Evolutionary conservation across 2,329 filamentous ascomycete genomes (phyloP), one percentile per base, ranked within the genome.

Genomic region (Sporothrix variecibatus): DNA sequence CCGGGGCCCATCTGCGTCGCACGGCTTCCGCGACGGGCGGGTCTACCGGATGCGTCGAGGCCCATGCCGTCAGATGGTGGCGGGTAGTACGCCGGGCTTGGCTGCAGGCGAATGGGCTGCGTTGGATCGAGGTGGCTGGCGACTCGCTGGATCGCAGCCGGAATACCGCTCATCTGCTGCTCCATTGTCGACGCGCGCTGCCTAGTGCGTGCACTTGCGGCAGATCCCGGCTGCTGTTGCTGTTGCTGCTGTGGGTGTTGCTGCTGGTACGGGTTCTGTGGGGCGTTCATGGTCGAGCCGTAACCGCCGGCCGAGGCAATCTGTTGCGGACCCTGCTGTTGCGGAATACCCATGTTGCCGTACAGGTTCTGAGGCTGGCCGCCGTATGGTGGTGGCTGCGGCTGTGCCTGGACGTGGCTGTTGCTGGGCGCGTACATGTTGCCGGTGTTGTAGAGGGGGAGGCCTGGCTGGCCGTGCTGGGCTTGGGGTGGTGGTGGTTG

Each of bases 101-200:
- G 96, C 81, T 99, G 96, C 73, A 98, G 84, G 69, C 96, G 90
- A 79, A 99, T 98, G 0, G 96, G 96, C 75, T 95, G 93, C 78
- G 91, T 98, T 1, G 96, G 96, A 80, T 99, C 96, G 62, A 99
- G 88, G 82, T 98, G 95, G 81, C 94, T 97, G 58, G 96, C 96
- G 28, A 99, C 96, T 78, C 96, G 89, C 83, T 99, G 96, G 74
- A 99, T 94, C 2, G 95, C 92, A 17, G 93, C 92, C 5, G 96
- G 96, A 75, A 99, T 97, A 1, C 95, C 95, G 76, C 93, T 95
- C 80, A 95, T 93, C 79, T 97, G 94, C 81, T 96, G 94, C 80
- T 98, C 96, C 92, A 98, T 97, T 3, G 96, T 99, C 62, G 95
- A 96, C 56, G 96, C 95, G 75, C 96, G 91, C 83, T 97, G 95